A percentile compares a stretch with the other conserved stretches of the same genome.
Evolutionary conservation across 106 monocot species (phyloP).

Genomic region (Acorus gramineus): DNA sequence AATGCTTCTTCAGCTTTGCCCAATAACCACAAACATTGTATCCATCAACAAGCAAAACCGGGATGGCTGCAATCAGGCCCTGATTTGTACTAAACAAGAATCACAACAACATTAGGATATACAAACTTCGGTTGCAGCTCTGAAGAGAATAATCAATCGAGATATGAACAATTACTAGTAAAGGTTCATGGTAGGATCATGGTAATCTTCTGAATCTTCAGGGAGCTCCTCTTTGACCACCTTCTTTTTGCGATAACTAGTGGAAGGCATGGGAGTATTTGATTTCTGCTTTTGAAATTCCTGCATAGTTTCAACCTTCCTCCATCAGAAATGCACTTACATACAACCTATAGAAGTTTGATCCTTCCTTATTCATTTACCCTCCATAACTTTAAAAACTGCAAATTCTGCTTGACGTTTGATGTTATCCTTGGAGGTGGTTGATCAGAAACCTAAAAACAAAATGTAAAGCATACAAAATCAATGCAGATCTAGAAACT

Average conservation of each 20-base stretch:
- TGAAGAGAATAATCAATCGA: slow-evolving; percentile 2
- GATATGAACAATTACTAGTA: slow-evolving; percentile 49
- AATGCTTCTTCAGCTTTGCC: slow-evolving; percentile 89
- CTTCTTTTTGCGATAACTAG: slow-evolving; percentile 94
- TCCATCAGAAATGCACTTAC: too few species aligned
- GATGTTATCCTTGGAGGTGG: slow-evolving; percentile 76
- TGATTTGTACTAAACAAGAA: slow-evolving; percentile 64
- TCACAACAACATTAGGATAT: slow-evolving; percentile 11
- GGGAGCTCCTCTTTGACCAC: slow-evolving; percentile 60
- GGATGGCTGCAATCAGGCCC: slow-evolving; percentile 62
- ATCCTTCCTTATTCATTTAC: slow-evolving; percentile 11
- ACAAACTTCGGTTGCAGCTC: not conserved
- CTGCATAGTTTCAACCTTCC: slow-evolving; percentile 21
- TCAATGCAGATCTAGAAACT: not conserved
- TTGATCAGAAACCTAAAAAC: slow-evolving; percentile 47
- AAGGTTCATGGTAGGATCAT: slow-evolving; percentile 56
- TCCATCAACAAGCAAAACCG: slow-evolving; percentile 89
- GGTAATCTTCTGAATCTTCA: slow-evolving; percentile 58
- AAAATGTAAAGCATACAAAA: slow-evolving; percentile 3
- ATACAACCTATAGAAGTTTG: too few species aligned
- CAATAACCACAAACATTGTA: slow-evolving; percentile 98
- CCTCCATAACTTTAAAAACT: slow-evolving; percentile 69
- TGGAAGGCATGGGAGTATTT: slow-evolving; percentile 48
- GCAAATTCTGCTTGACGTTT: slow-evolving; percentile 88
- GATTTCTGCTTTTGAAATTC: slow-evolving; percentile 55